Base-by-base conservation (phyloP, 192 early-diverging fungal genomes). In the Coemansia sp. region DNA sequence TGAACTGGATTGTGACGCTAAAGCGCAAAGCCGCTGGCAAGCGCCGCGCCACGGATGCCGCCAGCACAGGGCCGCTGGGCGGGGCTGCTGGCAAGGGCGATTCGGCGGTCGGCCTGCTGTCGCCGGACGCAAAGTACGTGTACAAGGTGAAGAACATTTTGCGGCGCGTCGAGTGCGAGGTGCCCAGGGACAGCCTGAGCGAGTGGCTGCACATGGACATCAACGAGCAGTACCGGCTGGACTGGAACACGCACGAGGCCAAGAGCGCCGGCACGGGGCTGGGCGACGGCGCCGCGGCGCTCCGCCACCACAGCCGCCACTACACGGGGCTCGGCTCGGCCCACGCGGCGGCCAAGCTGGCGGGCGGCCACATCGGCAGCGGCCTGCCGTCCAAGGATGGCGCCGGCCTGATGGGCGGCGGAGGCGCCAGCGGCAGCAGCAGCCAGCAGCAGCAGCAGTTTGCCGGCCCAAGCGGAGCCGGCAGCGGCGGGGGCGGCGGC, bases 1-100 rank as follows among this genome's bases (percentile, higher is more conserved):
- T 90, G 53, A 88, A 86, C 68, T 90, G 88, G 88, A 84, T 90
- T 37, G 85, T 88, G 8, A 87, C 86, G 32, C 62, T 90, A 5
- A 90, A 87, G 48, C 65, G 61, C 49, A 58, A 53, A 25, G 56
- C 63, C 5, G 37, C 34, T 15, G 15, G 27, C 34, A 34, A 26
- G n/a, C 35, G 25, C 4, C 46, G 52, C 15, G 19, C 9, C 41
- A 21, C n/a, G 15, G 53, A 10, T 34, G 4, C 21, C 56, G 13
- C 6, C 21, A 3, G 17, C 55, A 25, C 42, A 7, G 23, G 29
- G 4, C 4, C 6, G 4, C 6, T 14, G 14, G 14, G 15, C 14
- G 38, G 38, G 14, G 14, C 38, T 8, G 38, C 38, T 4, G 14
- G 14, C 40, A 10, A 17, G 4, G 18, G n/a, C 5, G 36, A 15